Evolutionary conservation across 306 rosid genomes (phyloP).

Genomic region (Castanea crenata): DNA sequence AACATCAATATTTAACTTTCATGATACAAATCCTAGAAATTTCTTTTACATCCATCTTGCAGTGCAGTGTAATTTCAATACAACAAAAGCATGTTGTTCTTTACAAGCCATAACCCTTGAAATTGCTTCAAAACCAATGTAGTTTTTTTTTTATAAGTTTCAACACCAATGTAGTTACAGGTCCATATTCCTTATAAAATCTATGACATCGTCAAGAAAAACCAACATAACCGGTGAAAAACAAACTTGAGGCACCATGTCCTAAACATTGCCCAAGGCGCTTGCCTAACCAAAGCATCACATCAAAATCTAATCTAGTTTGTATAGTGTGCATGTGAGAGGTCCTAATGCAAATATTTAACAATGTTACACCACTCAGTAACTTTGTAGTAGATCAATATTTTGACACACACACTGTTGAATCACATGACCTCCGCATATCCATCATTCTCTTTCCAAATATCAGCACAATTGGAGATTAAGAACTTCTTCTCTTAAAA

Average conservation of each 20-base stretch:
- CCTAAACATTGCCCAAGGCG: not conserved
- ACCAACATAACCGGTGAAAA: not conserved
- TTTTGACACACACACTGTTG: too few relatives aligned
- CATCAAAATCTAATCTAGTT: too few relatives aligned
- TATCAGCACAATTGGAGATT: too few relatives aligned
- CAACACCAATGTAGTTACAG: not conserved
- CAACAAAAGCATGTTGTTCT: not conserved
- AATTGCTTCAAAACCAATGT: not conserved
- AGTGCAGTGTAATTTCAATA: not conserved
- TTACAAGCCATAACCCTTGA: not conserved
- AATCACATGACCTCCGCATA: too few relatives aligned
- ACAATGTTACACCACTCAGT: not conserved
- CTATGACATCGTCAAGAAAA: too few relatives aligned
- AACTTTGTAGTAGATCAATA: not conserved
- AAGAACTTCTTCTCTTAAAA: too few relatives aligned
- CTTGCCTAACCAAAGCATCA: not conserved
- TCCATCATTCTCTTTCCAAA: too few relatives aligned
- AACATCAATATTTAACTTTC: not conserved
- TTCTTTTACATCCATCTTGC: not conserved
- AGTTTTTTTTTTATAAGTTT: not conserved
- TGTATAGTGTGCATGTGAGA: too few relatives aligned
- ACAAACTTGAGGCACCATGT: not conserved
- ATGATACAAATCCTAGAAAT: not conserved
- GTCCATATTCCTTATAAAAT: not conserved
- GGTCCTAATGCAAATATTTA: too few relatives aligned